These are phyloP conservation scores for Suillus ampliporus DNA, from an alignment of 768 basidiomycete genomes.

Conservation along the genomic window DNA sequence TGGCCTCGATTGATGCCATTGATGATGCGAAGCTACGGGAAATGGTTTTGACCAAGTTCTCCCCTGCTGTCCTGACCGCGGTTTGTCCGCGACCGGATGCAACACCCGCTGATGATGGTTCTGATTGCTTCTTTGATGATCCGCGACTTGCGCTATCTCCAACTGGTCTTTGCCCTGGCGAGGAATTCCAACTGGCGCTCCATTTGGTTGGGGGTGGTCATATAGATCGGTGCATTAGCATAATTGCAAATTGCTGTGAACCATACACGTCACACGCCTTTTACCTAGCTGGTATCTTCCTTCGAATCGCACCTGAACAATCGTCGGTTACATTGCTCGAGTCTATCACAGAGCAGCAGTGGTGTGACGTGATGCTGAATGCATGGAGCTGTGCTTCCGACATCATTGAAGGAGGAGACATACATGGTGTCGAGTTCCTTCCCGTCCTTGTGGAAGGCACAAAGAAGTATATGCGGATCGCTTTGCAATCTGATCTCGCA, in stretches of 20 bases:
- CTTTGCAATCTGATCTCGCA: neutral
- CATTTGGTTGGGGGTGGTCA: neutral
- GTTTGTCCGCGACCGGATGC: no score
- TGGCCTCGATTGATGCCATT: no score
- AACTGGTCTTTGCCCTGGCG: no score
- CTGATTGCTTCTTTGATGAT: no score
- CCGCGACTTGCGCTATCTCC: no score
- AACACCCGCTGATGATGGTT: no score
- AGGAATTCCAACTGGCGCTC: neutral
- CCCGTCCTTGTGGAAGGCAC: neutral
- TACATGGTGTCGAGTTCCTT: neutral
- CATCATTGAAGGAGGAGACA: neutral
- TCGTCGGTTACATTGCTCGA: neutral
- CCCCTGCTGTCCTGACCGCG: no score
- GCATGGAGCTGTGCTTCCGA: neutral
- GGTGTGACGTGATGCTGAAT: neutral
- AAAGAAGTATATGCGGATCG: neutral
- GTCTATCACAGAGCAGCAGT: neutral
- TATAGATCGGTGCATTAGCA: neutral
- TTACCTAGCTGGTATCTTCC: neutral
- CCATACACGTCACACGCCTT: neutral
- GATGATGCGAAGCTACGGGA: no score
- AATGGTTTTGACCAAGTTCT: no score
- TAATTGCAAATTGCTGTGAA: neutral
- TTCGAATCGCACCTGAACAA: neutral